These are phyloP conservation scores for Lizanozyma gosingica DNA, from an alignment of 1,139 yeast species.

Conservation along the genomic window DNA sequence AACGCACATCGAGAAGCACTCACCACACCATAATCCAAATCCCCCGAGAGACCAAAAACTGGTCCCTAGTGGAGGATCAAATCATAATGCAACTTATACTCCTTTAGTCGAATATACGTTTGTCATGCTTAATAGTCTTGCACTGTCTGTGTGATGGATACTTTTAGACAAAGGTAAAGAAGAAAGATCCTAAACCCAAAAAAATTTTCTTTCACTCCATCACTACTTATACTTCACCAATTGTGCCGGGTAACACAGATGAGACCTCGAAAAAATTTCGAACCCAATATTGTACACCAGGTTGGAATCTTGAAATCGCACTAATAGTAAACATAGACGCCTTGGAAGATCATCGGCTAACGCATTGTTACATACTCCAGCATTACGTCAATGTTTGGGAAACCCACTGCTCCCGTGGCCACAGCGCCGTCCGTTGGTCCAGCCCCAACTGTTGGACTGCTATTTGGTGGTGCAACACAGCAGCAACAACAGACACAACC, in stretches of 20 bases:
- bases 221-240: no score
- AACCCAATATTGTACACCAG: no score
- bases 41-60: constrained; percentile 7
- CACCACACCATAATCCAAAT: constrained; percentile 2
- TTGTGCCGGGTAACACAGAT: no score
- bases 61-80: constrained; percentile 1
- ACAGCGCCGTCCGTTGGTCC: background rate
- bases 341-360: no score
- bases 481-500: no score
- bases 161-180: constrained; percentile 10
- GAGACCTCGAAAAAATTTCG: no score
- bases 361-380: no score
- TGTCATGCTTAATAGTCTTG: constrained; percentile 5
- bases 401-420: background rate
- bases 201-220: no score
- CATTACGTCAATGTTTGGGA: background rate
- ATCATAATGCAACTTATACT: background rate
- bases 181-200: no score
- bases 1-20: constrained; percentile 5
- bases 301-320: no score
- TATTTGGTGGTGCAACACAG: background rate
- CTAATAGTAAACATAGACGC: no score
- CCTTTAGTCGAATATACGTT: constrained; percentile 1
- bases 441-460: background rate
- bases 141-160: constrained; percentile 14